phyloP scores from a whole-genome alignment of 2,329 filamentous ascomycete species.

The Colletotrichum sp. region DNA sequence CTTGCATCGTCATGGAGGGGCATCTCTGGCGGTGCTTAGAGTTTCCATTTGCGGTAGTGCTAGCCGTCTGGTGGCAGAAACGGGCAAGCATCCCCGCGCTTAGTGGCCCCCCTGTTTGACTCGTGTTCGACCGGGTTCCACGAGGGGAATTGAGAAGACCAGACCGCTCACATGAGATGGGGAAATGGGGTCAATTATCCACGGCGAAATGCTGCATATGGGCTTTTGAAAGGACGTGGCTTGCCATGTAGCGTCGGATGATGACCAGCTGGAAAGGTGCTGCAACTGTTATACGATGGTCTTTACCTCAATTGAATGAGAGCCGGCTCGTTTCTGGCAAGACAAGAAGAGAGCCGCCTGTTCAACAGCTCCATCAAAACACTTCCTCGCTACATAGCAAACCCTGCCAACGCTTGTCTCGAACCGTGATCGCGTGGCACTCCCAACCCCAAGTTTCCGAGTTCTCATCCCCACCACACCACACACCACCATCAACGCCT shows the following conservation, averaged over 20 bases:
- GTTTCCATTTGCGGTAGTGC: not conserved
- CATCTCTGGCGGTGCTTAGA: not conserved
- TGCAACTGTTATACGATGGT: not conserved
- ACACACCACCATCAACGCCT: not conserved
- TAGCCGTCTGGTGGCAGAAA: not conserved
- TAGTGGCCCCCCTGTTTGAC: conserved; percentile 7
- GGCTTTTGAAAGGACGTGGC: not conserved
- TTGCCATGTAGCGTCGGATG: not conserved
- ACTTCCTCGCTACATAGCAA: not conserved
- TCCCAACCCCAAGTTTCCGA: not conserved
- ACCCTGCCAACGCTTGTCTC: not conserved
- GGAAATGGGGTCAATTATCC: not conserved
- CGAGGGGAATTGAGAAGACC: not conserved
- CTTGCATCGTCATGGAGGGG: conserved; percentile 1
- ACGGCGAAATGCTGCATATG: not conserved
- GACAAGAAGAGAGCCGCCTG: not conserved
- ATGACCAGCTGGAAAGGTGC: not conserved
- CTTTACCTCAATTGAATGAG: not conserved
- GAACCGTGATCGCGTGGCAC: not conserved
- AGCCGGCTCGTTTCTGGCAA: not conserved
- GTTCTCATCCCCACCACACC: not conserved
- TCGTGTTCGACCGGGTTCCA: conserved; percentile 2
- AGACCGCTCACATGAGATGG: not conserved
- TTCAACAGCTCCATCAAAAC: not conserved
- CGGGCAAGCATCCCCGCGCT: conserved; percentile 11